Evolutionary conservation across 1,284 basidiomycete species (phyloP).

Genomic region (Apiotrichum gracile): DNA sequence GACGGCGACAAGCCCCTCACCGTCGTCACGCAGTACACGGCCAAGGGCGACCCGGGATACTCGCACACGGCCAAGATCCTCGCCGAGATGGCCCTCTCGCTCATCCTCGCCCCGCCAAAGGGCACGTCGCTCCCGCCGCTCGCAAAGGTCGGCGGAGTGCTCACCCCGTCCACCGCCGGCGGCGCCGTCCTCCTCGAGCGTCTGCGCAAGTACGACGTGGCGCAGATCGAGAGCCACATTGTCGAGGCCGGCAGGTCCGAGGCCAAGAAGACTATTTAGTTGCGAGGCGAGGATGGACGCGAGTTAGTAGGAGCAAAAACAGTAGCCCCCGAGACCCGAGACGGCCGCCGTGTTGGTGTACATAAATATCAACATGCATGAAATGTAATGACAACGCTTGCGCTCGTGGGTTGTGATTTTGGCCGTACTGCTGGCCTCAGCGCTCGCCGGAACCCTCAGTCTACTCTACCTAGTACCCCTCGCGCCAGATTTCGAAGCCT

Average conservation of each 20-base stretch:
- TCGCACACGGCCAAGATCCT: slow-evolving; percentile 66
- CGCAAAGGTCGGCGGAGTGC: slow-evolving; percentile 61
- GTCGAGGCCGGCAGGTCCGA: slow-evolving; percentile 1
- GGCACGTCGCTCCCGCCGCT: slow-evolving; percentile 54
- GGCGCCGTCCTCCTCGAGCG: slow-evolving; percentile 65
- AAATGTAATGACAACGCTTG: neutral
- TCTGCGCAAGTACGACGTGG: slow-evolving; percentile 45
- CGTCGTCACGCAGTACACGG: slow-evolving; percentile 59
- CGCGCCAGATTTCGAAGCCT: slow-evolving; percentile 33
- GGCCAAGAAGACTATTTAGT: slow-evolving; percentile 1
- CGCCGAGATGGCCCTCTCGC: slow-evolving; percentile 64
- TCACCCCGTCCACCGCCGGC: slow-evolving; percentile 71
- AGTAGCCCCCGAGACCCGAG: too few relatives aligned
- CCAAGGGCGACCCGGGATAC: slow-evolving; percentile 76
- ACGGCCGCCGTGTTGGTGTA: neutral
- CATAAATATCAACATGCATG: neutral
- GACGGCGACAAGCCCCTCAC: slow-evolving; percentile 47
- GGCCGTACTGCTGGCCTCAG: neutral
- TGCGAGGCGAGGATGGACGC: neutral
- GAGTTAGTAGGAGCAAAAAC: neutral
- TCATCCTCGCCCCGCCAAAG: slow-evolving; percentile 53
- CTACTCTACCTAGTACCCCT: slow-evolving; percentile 16
- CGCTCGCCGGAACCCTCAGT: neutral
- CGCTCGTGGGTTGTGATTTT: too few relatives aligned
- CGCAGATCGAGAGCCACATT: slow-evolving; percentile 21